Conservation (phyloP, 148 eudicot species). For the Nyssa sinensis region DNA sequence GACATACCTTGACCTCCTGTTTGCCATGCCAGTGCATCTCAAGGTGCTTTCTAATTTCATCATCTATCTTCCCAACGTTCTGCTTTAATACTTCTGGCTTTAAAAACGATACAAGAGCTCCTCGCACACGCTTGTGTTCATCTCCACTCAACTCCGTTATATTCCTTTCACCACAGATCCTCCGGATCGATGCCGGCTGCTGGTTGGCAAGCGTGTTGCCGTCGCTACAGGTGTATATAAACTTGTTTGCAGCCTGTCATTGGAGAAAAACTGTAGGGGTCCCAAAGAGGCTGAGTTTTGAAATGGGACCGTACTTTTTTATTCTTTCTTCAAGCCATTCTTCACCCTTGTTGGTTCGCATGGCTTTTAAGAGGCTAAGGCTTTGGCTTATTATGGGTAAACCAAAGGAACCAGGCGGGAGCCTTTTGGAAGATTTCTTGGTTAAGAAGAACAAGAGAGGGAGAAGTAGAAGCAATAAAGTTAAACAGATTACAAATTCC, state of each 20-base stretch:
- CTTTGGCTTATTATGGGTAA: slow-evolving; percentile 20
- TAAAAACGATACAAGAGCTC: slow-evolving; percentile 23
- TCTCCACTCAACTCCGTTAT: slow-evolving; percentile 17
- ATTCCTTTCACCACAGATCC: slow-evolving; percentile 16
- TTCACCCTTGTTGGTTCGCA: slow-evolving; percentile 14
- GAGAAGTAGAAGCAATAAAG: not conserved
- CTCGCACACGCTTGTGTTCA: slow-evolving; percentile 22
- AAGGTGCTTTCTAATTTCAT: slow-evolving; percentile 21
- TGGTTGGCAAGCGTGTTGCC: slow-evolving; percentile 8
- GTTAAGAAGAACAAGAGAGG: slow-evolving; percentile 6
- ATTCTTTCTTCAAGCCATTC: slow-evolving; percentile 15
- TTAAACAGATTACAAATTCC: not conserved
- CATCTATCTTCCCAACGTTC: slow-evolving; percentile 20
- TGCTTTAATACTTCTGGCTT: slow-evolving; percentile 20
- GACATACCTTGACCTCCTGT: slow-evolving; percentile 19
- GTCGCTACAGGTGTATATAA: slow-evolving; percentile 16
- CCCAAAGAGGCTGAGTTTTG: slow-evolving; percentile 17
- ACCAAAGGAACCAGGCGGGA: slow-evolving; percentile 24
- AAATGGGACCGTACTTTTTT: slow-evolving; percentile 15
- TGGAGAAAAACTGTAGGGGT: slow-evolving; percentile 21
- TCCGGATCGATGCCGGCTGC: slow-evolving; percentile 18
- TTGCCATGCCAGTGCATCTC: slow-evolving; percentile 20
- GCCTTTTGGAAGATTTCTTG: slow-evolving; percentile 10
- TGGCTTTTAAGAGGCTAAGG: slow-evolving; percentile 8
- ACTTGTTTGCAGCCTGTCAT: slow-evolving; percentile 30